phyloP scores from a whole-genome alignment of 208 protist genomes.

The Leishmania arabica region DNA sequence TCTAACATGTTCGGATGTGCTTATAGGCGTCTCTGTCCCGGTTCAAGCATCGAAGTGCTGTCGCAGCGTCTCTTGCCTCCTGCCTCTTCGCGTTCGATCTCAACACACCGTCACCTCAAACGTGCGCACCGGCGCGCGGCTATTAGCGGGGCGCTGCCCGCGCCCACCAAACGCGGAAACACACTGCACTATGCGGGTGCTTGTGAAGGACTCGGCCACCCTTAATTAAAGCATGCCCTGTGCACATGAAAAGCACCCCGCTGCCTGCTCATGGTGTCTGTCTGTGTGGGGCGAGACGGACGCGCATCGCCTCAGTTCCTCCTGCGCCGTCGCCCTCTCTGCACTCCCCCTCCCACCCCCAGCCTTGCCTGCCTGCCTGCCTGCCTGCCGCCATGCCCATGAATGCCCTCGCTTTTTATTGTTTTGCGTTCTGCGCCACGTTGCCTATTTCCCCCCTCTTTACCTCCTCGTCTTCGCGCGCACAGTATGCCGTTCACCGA shows the following conservation, averaged over 20 bases:
- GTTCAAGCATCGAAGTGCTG: background rate
- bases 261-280: background rate
- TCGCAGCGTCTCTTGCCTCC: background rate
- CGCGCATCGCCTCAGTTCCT: background rate
- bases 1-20: background rate
- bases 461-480: background rate
- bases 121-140: background rate
- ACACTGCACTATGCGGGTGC: background rate
- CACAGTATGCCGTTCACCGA: background rate
- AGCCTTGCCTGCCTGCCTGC: background rate
- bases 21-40: background rate
- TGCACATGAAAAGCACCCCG: background rate
- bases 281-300: background rate
- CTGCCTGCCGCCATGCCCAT: background rate
- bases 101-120: background rate
- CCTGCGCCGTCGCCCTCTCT: too few relatives aligned
- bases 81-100: background rate
- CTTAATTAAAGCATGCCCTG: background rate
- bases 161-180: background rate
- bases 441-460: background rate
- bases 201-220: background rate
- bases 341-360: background rate
- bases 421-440: too few relatives aligned
- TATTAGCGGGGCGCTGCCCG: background rate
- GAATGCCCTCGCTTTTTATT: background rate